phyloP scores from a whole-genome alignment of 139 green algal species.

The Pleodorina starrii region DNA sequence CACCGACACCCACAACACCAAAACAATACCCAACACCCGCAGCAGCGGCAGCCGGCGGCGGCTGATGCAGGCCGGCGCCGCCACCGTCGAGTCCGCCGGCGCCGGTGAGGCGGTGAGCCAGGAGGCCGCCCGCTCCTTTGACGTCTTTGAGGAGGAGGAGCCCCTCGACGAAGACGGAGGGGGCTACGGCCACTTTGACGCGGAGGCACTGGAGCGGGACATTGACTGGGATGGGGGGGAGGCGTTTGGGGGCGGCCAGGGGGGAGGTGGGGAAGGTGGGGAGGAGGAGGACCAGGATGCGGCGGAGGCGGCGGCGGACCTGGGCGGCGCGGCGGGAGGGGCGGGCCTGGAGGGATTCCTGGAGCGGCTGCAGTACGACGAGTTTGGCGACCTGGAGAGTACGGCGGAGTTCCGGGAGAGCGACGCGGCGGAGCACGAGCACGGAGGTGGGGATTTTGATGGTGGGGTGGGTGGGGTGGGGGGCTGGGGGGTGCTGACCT shows the following conservation, averaged over 20 bases:
- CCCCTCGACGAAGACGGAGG: not conserved
- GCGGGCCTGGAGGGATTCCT: constrained; percentile 12
- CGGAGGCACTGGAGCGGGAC: not conserved
- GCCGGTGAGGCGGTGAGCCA: constrained; percentile 48
- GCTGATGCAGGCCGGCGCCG: constrained; percentile 5
- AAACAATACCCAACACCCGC: too few species aligned
- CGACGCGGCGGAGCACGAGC: not conserved
- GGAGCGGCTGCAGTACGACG: constrained; percentile 34
- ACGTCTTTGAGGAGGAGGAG: constrained; percentile 22
- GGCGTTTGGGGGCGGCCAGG: not conserved
- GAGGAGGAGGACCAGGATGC: not conserved
- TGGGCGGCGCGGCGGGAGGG: too few species aligned
- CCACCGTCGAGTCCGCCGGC: constrained; percentile 8
- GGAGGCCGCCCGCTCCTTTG: constrained; percentile 76
- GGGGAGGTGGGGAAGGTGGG: not conserved
- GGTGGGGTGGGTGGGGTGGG: too few species aligned
- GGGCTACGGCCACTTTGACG: not conserved
- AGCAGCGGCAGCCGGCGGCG: not conserved
- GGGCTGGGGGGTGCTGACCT: too few species aligned
- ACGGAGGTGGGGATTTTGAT: too few species aligned
- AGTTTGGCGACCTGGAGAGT: constrained; percentile 42
- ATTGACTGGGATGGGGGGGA: not conserved
- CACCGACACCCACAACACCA: too few species aligned
- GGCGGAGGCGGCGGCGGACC: not conserved
- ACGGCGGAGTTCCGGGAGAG: not conserved